Evolutionary conservation across 2,329 filamentous ascomycete genomes (phyloP), one percentile per base, ranked within the genome.

Genomic region (Botrytis hyacinthi): DNA sequence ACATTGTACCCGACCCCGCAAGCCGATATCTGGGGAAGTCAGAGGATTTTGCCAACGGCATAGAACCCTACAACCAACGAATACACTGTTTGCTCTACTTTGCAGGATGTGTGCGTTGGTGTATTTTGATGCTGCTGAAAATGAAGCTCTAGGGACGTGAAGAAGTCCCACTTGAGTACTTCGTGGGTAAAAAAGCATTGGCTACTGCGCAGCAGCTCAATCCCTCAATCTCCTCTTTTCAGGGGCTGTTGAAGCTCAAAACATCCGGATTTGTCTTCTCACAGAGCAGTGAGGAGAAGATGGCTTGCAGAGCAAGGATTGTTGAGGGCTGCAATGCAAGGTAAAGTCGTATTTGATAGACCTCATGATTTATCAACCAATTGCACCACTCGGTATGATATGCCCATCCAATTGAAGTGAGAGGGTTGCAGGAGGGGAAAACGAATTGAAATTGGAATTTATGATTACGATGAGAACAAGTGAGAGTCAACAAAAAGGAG

Each of bases 221-320:
- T 37, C 48, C 66, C 66, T 42, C 26, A 22, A 68, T 32, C 32
- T 51, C 20, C 65, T 22, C 59, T 37, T 48, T 57, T 22, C 61
- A 35, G 32, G 60, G 70, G 70, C 46, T 22, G 20, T 9, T 54
- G n/a, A 46, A 72, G 46, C 70, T 67, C 62, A 32, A 22, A 42
- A 32, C 29, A 29, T 60, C 40, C 51, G 40, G 8, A 68, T 68
- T 20, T 22, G 61, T 60, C 29, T 35, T 51, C 51, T 57, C 44
- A 18, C 48, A 72, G 59, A 32, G 32, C 16, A 29, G 44, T 71
- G 69, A 71, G 69, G 69, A 51, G 69, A 63, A 71, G 57, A 40
- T 65, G 59, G 69, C 69, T 65, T 61, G 59, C 69, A 71, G 42
- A 29, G 35, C 42, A 63, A 62, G 69, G 66, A 32, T 68, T 54